Base-by-base conservation (phyloP, 176 grass and related monocot species). In the Oryza longistaminata region DNA sequence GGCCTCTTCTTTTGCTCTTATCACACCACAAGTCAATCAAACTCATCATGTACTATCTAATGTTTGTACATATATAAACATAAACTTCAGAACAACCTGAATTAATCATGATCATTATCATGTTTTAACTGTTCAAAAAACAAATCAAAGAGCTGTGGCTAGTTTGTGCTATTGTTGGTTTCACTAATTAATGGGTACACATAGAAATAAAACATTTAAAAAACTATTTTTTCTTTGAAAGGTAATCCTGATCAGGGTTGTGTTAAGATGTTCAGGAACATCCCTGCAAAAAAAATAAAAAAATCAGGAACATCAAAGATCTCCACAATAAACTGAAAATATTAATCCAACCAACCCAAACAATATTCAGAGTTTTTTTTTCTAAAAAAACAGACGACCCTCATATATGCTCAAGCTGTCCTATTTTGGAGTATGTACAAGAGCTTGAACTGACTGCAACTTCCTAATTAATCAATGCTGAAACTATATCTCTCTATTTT, bases 1-100 rank as follows among this genome's bases (percentile, higher is more conserved):
- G 76, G 39, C n/a, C 64, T 62, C 29, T 81, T 80, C 77, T 58
- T 53, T 62, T 71, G 82, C 64, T 70, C 76, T 85, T 76, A 80
- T 88, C 73, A 58, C 22, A 26, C 2, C 46, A 68, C 10, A 26
- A 21, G 62, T 68, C 78, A 39, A 77, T 77, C 65, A 22, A 43
- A 52, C 9, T 13, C 70, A 74, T 17, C 55, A 4, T 15, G 58
- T 61, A 61, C 67, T 75, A 73, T 48, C 43, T 14, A 50, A 19
- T 17, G 13, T 74, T 9, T 29, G 26, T 19, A 33, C 14, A 52
- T 52, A 52, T 52, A 52, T 74, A 15, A 48, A 73, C 13, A 73
- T 9, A 26, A 73, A 29, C 22, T 27, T 48, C 24, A 29, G 17
- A 29, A 4, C 12, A 73, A 16, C 0, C 71, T 29, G 3, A 49